Percentiles rank a stretch among this genome's conserved stretches.
Evolutionary conservation across 805 yeast genomes (phyloP).

Genomic region (Suhomyces faveliae): DNA sequence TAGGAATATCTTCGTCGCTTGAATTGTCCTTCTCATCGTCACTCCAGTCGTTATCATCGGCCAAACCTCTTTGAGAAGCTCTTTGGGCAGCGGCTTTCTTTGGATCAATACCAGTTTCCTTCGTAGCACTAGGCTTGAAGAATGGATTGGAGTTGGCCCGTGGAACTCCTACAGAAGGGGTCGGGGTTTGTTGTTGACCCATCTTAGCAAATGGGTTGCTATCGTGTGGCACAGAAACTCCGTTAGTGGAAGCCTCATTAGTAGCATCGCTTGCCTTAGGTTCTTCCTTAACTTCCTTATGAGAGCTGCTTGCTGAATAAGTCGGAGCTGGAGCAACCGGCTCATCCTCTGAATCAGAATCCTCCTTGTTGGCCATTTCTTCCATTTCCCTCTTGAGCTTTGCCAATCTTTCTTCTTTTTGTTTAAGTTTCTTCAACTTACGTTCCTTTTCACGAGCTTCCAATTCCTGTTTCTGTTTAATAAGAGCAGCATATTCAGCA

Average conservation of each 20-base stretch:
- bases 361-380: constrained; percentile 39
- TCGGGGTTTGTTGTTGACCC: constrained; percentile 11
- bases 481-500: constrained; percentile 49
- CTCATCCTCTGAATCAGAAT: constrained; percentile 37
- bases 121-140: constrained; percentile 44
- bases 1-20: constrained; percentile 50
- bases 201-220: constrained; percentile 52
- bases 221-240: constrained; percentile 24
- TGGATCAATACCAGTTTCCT: constrained; percentile 44
- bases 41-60: constrained; percentile 47
- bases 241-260: constrained; percentile 2
- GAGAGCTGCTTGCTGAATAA: constrained; percentile 15
- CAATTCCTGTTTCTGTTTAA: constrained; percentile 42
- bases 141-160: constrained; percentile 50
- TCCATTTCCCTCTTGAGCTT: constrained; percentile 59
- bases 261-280: constrained; percentile 9
- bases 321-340: constrained; percentile 22
- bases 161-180: constrained; percentile 11
- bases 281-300: constrained; percentile 10
- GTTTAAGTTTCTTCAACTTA: constrained; percentile 51
- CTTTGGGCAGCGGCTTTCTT: constrained; percentile 68
- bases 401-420: constrained; percentile 60
- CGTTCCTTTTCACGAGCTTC: constrained; percentile 44
- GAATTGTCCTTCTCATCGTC: constrained; percentile 40
- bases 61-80: constrained; percentile 62